A percentile compares a stretch with the other conserved stretches of the same genome.
Evolutionary conservation across 306 rosid genomes (phyloP).

Genomic region (Dryas drummondii): DNA sequence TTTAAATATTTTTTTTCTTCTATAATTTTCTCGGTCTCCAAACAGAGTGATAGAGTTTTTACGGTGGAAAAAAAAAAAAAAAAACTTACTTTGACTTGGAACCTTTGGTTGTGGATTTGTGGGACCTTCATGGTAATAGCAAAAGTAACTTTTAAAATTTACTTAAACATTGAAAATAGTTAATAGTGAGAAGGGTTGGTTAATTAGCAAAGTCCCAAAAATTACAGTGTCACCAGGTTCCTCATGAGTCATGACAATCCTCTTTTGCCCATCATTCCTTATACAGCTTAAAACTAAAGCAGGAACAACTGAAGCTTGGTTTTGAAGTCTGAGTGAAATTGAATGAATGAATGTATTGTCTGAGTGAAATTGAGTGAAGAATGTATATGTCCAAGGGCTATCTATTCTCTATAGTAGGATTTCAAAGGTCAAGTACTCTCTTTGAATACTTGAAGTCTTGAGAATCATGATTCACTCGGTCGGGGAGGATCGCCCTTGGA

Average conservation of each 20-base stretch:
- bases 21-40: conserved; percentile 14
- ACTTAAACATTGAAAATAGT: neutral
- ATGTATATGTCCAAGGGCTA: neutral
- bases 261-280: neutral
- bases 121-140: conserved; percentile 10
- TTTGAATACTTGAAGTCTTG: neutral
- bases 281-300: neutral
- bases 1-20: neutral
- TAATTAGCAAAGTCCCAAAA: too few relatives aligned
- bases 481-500: too few relatives aligned
- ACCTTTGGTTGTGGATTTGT: conserved; percentile 9
- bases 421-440: neutral
- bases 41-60: neutral
- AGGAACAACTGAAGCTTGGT: neutral
- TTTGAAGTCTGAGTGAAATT: neutral
- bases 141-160: neutral
- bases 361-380: too few relatives aligned
- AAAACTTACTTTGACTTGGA: conserved; percentile 2
- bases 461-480: too few relatives aligned
- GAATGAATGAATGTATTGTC: neutral
- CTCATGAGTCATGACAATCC: too few relatives aligned
- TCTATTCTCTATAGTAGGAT: neutral
- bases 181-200: too few relatives aligned
- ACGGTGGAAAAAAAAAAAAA: neutral
- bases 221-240: neutral